Percentiles rank a stretch among this genome's conserved stretches.
phyloP scores from a whole-genome alignment of 2,329 filamentous ascomycete genomes.

The Furcasterigmium sp. region DNA sequence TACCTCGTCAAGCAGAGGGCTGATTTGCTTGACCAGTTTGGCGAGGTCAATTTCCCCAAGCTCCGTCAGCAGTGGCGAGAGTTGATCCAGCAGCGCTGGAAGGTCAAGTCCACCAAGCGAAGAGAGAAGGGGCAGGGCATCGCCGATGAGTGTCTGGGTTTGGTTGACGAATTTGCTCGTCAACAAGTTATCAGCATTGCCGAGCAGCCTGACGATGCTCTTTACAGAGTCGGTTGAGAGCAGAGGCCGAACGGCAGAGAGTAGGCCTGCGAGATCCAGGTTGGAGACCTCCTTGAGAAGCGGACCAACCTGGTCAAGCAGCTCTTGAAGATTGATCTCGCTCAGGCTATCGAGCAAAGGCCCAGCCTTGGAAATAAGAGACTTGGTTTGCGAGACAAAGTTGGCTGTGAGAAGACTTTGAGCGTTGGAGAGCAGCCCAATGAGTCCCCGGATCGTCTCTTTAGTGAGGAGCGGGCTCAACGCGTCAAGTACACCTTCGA shows the following conservation, averaged over 20 bases:
- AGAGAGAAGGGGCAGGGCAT: conserved; percentile 18
- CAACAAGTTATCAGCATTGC: conserved; percentile 21
- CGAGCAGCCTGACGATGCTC: conserved; percentile 23
- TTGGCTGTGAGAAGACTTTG: conserved; percentile 19
- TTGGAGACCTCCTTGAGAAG: conserved; percentile 23
- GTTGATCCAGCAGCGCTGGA: conserved; percentile 16
- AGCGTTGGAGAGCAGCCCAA: conserved; percentile 27
- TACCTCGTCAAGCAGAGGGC: conserved; percentile 18
- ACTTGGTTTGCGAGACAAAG: conserved; percentile 19
- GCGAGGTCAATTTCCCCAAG: conserved; percentile 20
- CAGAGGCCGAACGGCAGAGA: conserved; percentile 19
- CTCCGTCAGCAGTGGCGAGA: conserved; percentile 23
- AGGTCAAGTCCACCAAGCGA: conserved; percentile 16
- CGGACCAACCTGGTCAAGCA: conserved; percentile 26
- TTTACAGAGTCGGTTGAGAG: conserved; percentile 20
- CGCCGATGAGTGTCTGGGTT: conserved; percentile 19
- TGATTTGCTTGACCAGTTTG: conserved; percentile 12
- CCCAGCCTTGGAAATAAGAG: conserved; percentile 18
- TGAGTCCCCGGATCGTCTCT: conserved; percentile 23
- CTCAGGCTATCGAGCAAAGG: conserved; percentile 26
- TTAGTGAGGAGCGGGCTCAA: conserved; percentile 20
- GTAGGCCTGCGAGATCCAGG: conserved; percentile 23
- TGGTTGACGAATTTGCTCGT: conserved; percentile 21
- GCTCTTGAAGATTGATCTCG: conserved; percentile 23
- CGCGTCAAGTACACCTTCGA: conserved; percentile 23